Conservation (phyloP, 768 basidiomycete species). For the Russula vinacea region DNA sequence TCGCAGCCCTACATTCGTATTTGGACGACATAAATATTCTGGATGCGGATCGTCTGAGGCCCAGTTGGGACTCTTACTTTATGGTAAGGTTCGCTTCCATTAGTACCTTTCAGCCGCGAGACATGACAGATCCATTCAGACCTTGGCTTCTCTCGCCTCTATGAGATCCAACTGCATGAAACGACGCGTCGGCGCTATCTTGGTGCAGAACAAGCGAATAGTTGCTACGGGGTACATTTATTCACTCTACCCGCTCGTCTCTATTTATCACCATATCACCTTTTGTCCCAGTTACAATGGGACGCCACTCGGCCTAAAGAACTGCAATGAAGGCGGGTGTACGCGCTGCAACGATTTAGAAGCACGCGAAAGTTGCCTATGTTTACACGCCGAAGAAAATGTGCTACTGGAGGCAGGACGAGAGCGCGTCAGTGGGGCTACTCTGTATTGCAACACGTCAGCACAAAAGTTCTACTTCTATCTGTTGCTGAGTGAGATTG, state of each 20-base stretch:
- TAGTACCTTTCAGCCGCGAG: not conserved
- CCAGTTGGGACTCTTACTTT: slow-evolving; percentile 95
- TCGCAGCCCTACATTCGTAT: slow-evolving; percentile 55
- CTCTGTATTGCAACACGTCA: slow-evolving; percentile 98
- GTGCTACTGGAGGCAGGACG: slow-evolving; percentile 91
- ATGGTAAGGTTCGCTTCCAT: slow-evolving; percentile 57
- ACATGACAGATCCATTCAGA: slow-evolving; percentile 44
- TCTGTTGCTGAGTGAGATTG: slow-evolving; percentile 11
- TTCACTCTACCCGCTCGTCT: slow-evolving; percentile 1
- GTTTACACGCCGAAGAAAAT: slow-evolving; percentile 97
- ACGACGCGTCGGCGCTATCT: slow-evolving; percentile 88
- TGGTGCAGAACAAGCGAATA: slow-evolving; percentile 81
- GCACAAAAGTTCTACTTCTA: slow-evolving; percentile 34
- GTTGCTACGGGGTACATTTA: slow-evolving; percentile 69
- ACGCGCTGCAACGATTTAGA: slow-evolving; percentile 63
- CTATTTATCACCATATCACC: slow-evolving; percentile 8
- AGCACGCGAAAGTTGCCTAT: slow-evolving; percentile 75
- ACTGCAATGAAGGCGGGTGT: slow-evolving; percentile 94
- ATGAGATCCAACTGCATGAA: slow-evolving; percentile 96
- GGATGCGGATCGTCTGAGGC: slow-evolving; percentile 73
- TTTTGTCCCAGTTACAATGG: slow-evolving; percentile 78
- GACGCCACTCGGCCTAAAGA: slow-evolving; percentile 83
- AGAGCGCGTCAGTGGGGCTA: slow-evolving; percentile 80
- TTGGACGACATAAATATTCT: slow-evolving; percentile 67
- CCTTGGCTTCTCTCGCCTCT: slow-evolving; percentile 85